phyloP scores from a whole-genome alignment of 306 rosid species.

The Vigna reflexopilosa region DNA sequence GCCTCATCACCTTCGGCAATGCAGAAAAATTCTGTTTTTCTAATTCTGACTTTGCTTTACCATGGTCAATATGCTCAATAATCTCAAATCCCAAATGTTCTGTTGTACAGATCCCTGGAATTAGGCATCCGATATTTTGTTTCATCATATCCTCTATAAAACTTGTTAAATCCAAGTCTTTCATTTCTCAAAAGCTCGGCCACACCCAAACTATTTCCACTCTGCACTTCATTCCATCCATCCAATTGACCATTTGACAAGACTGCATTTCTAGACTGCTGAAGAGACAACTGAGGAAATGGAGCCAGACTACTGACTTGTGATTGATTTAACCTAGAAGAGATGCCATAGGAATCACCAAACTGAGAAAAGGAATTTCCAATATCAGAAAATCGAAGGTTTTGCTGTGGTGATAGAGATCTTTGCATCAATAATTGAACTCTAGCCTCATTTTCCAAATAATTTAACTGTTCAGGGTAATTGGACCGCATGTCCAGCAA shows the following conservation, averaged over 20 bases:
- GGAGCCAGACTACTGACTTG: conserved; percentile 63
- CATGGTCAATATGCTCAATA: conserved; percentile 38
- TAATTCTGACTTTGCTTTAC: conserved; percentile 43
- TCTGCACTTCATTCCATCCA: conserved; percentile 80
- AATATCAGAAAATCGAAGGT: conserved; percentile 63
- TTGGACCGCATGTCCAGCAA: conserved; percentile 70
- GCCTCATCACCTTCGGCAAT: conserved; percentile 51
- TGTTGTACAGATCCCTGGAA: conserved; percentile 76
- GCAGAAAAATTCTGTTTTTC: conserved; percentile 47
- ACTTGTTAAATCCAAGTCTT: conserved; percentile 73
- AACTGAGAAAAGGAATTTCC: conserved; percentile 68
- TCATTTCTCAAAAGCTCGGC: conserved; percentile 85
- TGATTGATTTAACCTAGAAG: conserved; percentile 80
- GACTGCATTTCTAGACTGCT: conserved; percentile 71
- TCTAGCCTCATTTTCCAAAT: conserved; percentile 77
- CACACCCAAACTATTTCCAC: conserved; percentile 63
- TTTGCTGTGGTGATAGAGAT: conserved; percentile 77
- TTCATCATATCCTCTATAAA: conserved; percentile 79
- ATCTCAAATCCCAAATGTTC: conserved; percentile 84
- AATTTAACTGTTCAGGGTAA: conserved; percentile 60
- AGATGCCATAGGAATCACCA: conserved; percentile 75
- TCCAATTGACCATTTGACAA: conserved; percentile 84
- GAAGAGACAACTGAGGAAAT: conserved; percentile 76
- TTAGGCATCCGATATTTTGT: conserved; percentile 83
- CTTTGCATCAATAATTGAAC: conserved; percentile 86